Evolutionary conservation across 345 rosid genomes (phyloP).

Genomic region (Aquilaria yunnanensis): DNA sequence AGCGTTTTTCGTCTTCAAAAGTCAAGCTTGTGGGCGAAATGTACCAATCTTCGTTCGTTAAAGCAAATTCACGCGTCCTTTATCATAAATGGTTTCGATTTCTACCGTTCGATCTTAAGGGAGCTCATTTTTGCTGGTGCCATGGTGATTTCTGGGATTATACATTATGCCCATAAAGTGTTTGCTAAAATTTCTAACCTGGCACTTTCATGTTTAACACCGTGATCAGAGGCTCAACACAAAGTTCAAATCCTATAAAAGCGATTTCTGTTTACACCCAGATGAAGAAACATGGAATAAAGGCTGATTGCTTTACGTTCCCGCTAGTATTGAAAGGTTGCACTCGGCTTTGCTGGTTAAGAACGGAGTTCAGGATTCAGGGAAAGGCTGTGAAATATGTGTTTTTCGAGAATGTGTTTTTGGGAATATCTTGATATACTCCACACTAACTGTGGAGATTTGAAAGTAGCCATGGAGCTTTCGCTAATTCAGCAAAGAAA

Average conservation of each 20-base stretch:
- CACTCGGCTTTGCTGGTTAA: conserved; percentile 44
- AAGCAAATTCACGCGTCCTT: conserved; percentile 57
- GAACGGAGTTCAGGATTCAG: conserved; percentile 48
- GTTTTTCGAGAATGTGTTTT: conserved; percentile 41
- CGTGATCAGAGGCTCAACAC: conserved; percentile 54
- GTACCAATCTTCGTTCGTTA: conserved; percentile 36
- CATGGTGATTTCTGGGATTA: conserved; percentile 34
- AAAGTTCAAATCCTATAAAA: conserved; percentile 31
- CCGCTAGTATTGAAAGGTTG: conserved; percentile 67
- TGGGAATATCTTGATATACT: conserved; percentile 52
- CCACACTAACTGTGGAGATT: conserved; percentile 63
- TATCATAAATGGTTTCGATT: conserved; percentile 44
- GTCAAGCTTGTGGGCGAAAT: conserved; percentile 49
- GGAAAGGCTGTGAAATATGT: conserved; percentile 52
- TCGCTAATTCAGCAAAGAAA: conserved; percentile 35
- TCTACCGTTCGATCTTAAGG: conserved; percentile 32
- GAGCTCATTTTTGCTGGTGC: conserved; percentile 48
- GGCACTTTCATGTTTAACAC: conserved; percentile 58
- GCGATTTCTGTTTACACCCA: conserved; percentile 34
- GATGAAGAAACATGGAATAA: conserved; percentile 41
- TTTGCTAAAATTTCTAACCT: conserved; percentile 48
- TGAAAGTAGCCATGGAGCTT: conserved; percentile 40
- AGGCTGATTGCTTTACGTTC: conserved; percentile 55
- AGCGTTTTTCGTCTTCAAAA: conserved; percentile 32
- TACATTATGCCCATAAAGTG: conserved; percentile 48